These are phyloP conservation scores for Diutina sp. DNA, from an alignment of 1,139 yeast genomes.

Conservation along the genomic window DNA sequence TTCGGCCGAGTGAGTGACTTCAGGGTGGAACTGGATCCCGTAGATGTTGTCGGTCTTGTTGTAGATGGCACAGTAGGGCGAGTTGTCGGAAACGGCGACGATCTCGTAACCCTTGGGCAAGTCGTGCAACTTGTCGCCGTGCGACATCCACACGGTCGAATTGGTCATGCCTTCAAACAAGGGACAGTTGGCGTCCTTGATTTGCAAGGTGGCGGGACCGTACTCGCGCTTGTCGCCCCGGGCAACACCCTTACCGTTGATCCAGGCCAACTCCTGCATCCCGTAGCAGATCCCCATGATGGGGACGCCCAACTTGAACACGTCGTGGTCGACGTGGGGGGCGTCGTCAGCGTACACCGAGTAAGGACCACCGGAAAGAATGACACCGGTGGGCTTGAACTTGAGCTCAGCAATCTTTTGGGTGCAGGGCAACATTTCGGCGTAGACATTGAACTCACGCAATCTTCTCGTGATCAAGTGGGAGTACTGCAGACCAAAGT, in stretches of 20 bases:
- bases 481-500: slow-evolving; percentile 96
- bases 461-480: slow-evolving; percentile 94
- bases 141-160: slow-evolving; percentile 99
- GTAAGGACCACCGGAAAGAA: slow-evolving; percentile 95
- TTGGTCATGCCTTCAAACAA: slow-evolving; percentile 82
- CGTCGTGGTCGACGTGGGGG: slow-evolving; percentile 94
- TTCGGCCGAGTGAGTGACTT: slow-evolving; percentile 89
- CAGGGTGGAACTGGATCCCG: slow-evolving; percentile 99
- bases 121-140: slow-evolving; percentile 89
- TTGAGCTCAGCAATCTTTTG: slow-evolving; percentile 84
- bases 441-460: slow-evolving; percentile 95
- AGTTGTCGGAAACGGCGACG: slow-evolving; percentile 86
- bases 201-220: slow-evolving; percentile 88
- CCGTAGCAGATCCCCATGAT: slow-evolving; percentile 98
- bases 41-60: slow-evolving; percentile 61
- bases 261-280: slow-evolving; percentile 98
- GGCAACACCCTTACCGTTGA: slow-evolving; percentile 88
- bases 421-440: slow-evolving; percentile 98
- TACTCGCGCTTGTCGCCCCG: slow-evolving; percentile 98
- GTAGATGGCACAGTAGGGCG: slow-evolving; percentile 91
- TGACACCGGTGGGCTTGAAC: slow-evolving; percentile 96
- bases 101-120: slow-evolving; percentile 83
- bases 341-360: slow-evolving; percentile 92
- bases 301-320: slow-evolving; percentile 85
- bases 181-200: slow-evolving; percentile 53